Percentiles rank a stretch among this genome's conserved stretches.
phyloP scores from a whole-genome alignment of 148 eudicot species.

The Arctostaphylos glauca region DNA sequence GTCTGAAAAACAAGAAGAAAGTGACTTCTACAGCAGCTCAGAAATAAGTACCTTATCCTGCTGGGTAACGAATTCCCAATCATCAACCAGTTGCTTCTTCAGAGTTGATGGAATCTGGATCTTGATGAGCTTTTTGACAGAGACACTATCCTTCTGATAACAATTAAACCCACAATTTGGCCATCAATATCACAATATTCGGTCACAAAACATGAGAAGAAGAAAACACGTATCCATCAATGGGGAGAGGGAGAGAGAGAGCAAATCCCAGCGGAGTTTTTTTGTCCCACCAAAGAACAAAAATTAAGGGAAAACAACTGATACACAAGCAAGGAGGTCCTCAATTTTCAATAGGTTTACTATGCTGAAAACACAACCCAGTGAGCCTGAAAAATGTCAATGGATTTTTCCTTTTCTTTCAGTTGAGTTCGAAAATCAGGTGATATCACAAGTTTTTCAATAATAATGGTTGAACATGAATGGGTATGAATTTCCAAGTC shows the following conservation, averaged over 20 bases:
- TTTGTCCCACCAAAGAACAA: not conserved
- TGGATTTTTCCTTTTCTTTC: not conserved
- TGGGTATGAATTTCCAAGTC: not conserved
- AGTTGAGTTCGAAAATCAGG: not conserved
- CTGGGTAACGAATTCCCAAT: conserved; percentile 71
- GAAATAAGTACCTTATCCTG: conserved; percentile 70
- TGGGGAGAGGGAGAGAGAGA: not conserved
- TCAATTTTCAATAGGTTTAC: not conserved
- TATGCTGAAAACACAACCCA: not conserved
- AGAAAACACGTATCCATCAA: not conserved
- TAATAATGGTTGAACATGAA: not conserved
- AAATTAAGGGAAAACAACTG: not conserved
- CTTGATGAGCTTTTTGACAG: conserved; percentile 70
- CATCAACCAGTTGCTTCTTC: conserved; percentile 89
- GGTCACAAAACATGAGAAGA: conserved; percentile 13
- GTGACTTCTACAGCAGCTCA: not conserved
- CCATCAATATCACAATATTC: conserved; percentile 18
- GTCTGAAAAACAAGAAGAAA: not conserved
- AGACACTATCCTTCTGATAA: conserved; percentile 63
- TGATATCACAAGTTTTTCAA: not conserved
- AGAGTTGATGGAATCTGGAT: conserved; percentile 75
- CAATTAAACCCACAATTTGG: conserved; percentile 7
- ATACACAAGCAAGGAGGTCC: not conserved
- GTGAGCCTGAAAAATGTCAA: not conserved
- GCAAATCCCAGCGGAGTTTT: not conserved